Base-by-base conservation (phyloP, 352 stramenopile species). In the Phytophthora sojae region DNA sequence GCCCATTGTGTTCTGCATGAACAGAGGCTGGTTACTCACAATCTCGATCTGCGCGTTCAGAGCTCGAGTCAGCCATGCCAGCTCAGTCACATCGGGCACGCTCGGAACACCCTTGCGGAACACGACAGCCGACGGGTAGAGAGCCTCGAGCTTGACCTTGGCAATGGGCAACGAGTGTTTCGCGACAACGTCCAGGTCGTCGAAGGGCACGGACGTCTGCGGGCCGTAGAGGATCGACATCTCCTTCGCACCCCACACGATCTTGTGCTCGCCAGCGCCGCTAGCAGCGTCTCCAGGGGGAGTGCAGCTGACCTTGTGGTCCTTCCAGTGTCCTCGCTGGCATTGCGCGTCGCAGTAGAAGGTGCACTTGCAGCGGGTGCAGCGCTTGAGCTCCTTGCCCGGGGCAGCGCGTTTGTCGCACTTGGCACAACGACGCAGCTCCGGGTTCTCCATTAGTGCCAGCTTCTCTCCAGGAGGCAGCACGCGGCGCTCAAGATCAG, bases 281-380 rank as follows among this genome's bases (percentile, higher is more conserved):
- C 64, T 73, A 19, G 71, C 54, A 0, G 73, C 75, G 2, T 58
- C 78, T 21, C 65, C 75, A 54, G 78, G 64, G 1, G 86, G 62
- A 54, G 90, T 78, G 61, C 88, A 96, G 67, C 86, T 94, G 19
- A 93, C 69, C 68, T 94, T 94, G 77, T 96, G 87, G 57, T 93
- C 87, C 56, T 92, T 91, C 87, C 89, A 95, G 64, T 96, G 89
- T 0, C 53, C 65, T n/a, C 84, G 83, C 68, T 96, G 89, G 59
- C 87, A 94, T 51, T 80, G 67, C 3, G 80, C 84, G 30, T 88
- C 81, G 59, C 87, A 94, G 85, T 96, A 96, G 45, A 96, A 96
- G 26, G 79, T 86, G 71, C 84, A 96, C 67, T 94, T 89, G 79
- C 89, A 96, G 0, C 87, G 89, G 42, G 89, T 96, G 64, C 89